Base-by-base conservation (phyloP, 495 filamentous ascomycete genomes). In the Evernia prunastri region DNA sequence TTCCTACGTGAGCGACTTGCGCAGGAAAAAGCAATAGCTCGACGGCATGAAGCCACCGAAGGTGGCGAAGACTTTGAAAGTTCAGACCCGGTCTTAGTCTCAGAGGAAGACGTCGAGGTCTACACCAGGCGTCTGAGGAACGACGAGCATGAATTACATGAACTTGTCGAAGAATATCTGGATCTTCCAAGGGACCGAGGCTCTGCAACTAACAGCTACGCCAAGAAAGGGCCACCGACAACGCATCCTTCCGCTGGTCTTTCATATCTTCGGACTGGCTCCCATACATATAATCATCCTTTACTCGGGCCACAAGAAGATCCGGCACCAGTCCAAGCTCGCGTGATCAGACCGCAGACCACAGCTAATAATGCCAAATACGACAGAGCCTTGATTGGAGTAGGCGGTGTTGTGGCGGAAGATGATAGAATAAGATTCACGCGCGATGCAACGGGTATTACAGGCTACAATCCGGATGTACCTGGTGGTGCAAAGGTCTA, bases 201-300 rank as follows among this genome's bases (percentile, higher is more conserved):
- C 1, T 59, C 59, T 43, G 49, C 39, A 31, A 27, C 51, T 17
- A 33, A 37, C n/a, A 54, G 35, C 35, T 89, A 89, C 68, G 82
- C 82, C 15, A 71, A 76, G 17, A 69, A 71, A 10, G 88, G 89
- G 4, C 89, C 92, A 5, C 90, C 89, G 1, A 82, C 82, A 60
- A 97, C 93, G 12, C 94, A 99, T 75, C 94, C 95, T 2, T 94
- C 92, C 3, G 95, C 87, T 4, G 94, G 94, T 65, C 76, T 97
- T 23, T 88, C 89, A 43, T 97, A 97, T 76, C 79, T 87, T 36
- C 86, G 92, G 61, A 88, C 89, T 20, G 74, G 81, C 40, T 80
- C 86, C 29, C 81, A 86, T 70, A 72, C 89, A 51, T 79, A 84
- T 58, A 95, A 96, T 72, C 92, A 97, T 71, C 88, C 94, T 0